Percentiles rank a stretch among this genome's conserved stretches.
Conservation (phyloP, 2,329 filamentous ascomycete genomes). For the Diaporthe humulicola region DNA sequence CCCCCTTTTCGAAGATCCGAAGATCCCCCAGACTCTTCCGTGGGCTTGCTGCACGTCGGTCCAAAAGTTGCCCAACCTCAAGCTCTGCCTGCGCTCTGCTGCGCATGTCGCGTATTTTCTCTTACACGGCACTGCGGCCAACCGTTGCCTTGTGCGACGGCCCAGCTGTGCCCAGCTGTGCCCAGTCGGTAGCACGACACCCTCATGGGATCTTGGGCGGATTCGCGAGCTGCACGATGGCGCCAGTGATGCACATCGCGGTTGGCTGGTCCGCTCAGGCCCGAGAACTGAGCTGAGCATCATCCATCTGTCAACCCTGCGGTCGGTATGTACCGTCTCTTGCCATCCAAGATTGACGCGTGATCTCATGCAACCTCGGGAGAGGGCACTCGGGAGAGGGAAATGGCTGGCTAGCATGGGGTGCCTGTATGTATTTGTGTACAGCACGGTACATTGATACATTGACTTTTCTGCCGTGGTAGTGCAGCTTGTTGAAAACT, state of each 20-base stretch:
- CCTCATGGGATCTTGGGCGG: slow-evolving; percentile 23
- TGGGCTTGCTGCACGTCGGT: slow-evolving; percentile 8
- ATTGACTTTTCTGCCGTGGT: background rate
- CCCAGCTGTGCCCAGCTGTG: slow-evolving; percentile 10
- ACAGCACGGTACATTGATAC: background rate
- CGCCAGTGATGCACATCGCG: slow-evolving; percentile 24
- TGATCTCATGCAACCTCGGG: slow-evolving; percentile 3
- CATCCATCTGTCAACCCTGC: slow-evolving; percentile 15
- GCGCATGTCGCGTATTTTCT: background rate
- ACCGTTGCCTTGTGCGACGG: slow-evolving; percentile 11
- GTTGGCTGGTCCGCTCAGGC: slow-evolving; percentile 27
- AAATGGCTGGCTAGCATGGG: background rate
- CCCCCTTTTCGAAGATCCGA: slow-evolving; percentile 23
- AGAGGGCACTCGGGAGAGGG: background rate
- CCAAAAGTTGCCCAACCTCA: slow-evolving; percentile 7
- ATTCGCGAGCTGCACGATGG: slow-evolving; percentile 26
- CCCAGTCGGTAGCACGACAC: slow-evolving; percentile 17
- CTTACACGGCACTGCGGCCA: background rate
- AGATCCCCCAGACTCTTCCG: slow-evolving; percentile 28
- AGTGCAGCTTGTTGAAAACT: background rate
- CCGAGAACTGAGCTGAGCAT: slow-evolving; percentile 27
- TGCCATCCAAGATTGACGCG: background rate
- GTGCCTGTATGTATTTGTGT: background rate
- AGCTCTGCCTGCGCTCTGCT: background rate
- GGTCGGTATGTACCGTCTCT: slow-evolving; percentile 14